These are phyloP conservation scores for Rubia tinctorum DNA, from an alignment of 305 asterid species.

Conservation along the genomic window DNA sequence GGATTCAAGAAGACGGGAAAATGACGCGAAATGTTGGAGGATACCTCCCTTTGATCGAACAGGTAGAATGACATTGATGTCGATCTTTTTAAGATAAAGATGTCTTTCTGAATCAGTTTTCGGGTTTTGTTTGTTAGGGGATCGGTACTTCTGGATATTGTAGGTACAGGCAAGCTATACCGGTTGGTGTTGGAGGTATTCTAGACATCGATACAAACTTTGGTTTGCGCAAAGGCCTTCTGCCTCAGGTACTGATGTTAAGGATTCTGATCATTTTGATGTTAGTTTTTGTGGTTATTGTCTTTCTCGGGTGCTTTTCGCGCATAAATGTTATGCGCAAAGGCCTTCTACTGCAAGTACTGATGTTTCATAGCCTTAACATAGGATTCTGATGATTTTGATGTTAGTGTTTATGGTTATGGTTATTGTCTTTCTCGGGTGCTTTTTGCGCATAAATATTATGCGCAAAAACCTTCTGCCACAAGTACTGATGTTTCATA, in stretches of 20 bases:
- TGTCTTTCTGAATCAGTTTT: background rate
- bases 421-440: too few species aligned
- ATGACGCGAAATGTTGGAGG: conserved; percentile 78
- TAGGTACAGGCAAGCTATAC: conserved; percentile 84
- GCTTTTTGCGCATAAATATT: background rate
- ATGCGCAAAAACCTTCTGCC: too few species aligned
- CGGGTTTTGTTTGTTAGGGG: conserved; percentile 38
- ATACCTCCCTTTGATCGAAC: conserved; percentile 79
- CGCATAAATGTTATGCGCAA: too few species aligned
- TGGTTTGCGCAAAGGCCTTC: conserved; percentile 69
- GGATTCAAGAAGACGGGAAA: conserved; percentile 65
- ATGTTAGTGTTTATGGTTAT: too few species aligned
- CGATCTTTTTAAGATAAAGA: background rate
- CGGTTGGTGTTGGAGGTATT: conserved; percentile 68
- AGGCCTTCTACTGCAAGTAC: too few species aligned
- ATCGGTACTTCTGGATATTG: conserved; percentile 72
- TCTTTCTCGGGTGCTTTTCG: too few species aligned
- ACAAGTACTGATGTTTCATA: too few species aligned
- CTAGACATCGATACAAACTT: conserved; percentile 62
- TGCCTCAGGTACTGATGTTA: conserved; percentile 58
- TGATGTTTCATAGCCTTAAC: too few species aligned
- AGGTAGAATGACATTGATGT: conserved; percentile 34
- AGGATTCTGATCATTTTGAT: background rate
- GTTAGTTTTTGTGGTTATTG: background rate
- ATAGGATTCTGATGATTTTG: too few species aligned